Evolutionary conservation across 2,329 filamentous ascomycete species (phyloP).

Genomic region (Domatiomyces globalis): DNA sequence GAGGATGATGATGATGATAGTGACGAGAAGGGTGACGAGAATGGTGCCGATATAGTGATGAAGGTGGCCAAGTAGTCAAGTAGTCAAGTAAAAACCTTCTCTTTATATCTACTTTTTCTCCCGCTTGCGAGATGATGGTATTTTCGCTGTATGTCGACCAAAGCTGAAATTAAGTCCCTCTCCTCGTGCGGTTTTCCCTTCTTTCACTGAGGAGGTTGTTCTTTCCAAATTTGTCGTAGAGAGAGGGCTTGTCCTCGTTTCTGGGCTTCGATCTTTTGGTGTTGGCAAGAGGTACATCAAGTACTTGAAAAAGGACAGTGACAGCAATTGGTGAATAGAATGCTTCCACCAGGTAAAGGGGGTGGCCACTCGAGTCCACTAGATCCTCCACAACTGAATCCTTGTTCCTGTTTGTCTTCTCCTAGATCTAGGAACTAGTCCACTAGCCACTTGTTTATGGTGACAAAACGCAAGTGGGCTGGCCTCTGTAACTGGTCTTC

Average conservation of each 20-base stretch:
- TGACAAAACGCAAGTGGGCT: neutral
- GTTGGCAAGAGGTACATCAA: neutral
- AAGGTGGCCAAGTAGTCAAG: too few species aligned
- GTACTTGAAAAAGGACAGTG: neutral
- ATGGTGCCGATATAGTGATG: too few species aligned
- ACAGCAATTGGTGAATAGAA: neutral
- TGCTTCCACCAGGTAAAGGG: neutral
- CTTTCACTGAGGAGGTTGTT: neutral
- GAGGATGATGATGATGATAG: neutral
- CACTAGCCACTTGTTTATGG: too few species aligned
- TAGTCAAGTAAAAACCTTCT: neutral
- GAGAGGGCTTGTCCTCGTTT: neutral
- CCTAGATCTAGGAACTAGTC: neutral
- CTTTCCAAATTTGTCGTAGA: neutral
- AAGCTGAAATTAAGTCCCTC: neutral
- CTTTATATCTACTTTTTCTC: neutral
- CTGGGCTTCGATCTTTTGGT: neutral
- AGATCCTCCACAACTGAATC: neutral
- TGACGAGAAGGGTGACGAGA: too few species aligned
- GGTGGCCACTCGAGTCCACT: too few species aligned
- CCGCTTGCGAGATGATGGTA: too few species aligned
- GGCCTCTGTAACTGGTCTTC: neutral
- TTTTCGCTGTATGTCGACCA: neutral
- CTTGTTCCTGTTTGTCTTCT: neutral
- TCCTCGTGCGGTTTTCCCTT: neutral